These are phyloP conservation scores for Pestalotiopsis sp. DNA, from an alignment of 2,329 filamentous ascomycete genomes.

Conservation along the genomic window DNA sequence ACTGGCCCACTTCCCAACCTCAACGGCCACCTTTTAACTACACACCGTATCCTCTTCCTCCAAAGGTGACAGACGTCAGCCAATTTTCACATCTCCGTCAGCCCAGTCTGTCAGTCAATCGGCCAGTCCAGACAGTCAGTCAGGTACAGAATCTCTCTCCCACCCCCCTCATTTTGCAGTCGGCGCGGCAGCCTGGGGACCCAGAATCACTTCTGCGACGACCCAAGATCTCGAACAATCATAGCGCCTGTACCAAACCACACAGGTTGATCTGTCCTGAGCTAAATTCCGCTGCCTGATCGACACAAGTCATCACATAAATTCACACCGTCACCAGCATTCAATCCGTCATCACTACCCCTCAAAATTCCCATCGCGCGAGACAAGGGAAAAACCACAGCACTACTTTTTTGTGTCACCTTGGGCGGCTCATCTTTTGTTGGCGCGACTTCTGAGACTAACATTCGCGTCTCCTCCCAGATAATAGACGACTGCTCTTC, in stretches of 20 bases:
- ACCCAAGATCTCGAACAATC: conserved; percentile 11
- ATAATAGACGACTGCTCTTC: conserved; percentile 7
- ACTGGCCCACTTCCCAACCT: conserved; percentile 10
- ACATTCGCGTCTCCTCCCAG: not conserved
- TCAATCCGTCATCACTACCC: not conserved
- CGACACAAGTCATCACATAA: not conserved
- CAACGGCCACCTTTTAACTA: conserved; percentile 5
- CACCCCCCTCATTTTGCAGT: not conserved
- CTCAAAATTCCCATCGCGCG: not conserved
- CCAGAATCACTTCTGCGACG: not conserved
- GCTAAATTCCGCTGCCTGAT: conserved; percentile 7
- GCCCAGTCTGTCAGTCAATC: conserved; percentile 1
- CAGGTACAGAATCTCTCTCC: conserved; percentile 11
- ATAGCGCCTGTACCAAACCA: conserved; percentile 13
- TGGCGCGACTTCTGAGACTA: not conserved
- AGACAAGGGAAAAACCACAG: not conserved
- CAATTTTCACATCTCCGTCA: conserved; percentile 13
- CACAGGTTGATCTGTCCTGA: conserved; percentile 16
- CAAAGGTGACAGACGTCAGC: not conserved
- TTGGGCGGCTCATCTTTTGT: not conserved
- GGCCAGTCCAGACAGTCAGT: not conserved
- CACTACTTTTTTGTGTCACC: not conserved
- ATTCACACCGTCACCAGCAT: not conserved
- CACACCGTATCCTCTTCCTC: conserved; percentile 6
- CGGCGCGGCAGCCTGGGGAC: conserved; percentile 17